These are phyloP conservation scores for Nicotiana undulata DNA, from an alignment of 257 asterid species.

Conservation along the genomic window DNA sequence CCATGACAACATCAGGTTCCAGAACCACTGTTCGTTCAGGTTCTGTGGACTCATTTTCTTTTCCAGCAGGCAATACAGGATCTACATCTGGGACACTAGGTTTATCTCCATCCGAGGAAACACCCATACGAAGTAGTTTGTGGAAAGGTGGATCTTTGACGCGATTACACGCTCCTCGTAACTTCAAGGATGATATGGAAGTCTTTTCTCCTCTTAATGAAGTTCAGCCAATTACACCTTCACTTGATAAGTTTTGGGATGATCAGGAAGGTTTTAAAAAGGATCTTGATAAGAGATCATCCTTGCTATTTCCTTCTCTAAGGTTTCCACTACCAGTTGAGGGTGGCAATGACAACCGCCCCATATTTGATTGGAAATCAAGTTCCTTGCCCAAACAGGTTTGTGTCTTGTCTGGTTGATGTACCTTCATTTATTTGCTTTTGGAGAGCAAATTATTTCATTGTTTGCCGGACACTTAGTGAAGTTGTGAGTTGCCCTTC, in stretches of 20 bases:
- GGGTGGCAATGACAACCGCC: conserved; percentile 45
- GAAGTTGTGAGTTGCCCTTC: background rate
- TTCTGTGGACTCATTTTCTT: conserved; percentile 55
- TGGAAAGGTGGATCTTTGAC: conserved; percentile 56
- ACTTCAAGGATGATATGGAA: conserved; percentile 97
- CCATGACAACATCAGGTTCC: conserved; percentile 50
- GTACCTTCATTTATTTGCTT: background rate
- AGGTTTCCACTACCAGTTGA: conserved; percentile 68
- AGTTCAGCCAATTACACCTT: conserved; percentile 89
- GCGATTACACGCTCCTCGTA: conserved; percentile 78
- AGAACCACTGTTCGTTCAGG: conserved; percentile 56
- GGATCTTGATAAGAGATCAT: conserved; percentile 48
- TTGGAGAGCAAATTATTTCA: background rate
- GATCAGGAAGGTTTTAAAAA: conserved; percentile 54
- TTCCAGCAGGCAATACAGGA: conserved; percentile 35
- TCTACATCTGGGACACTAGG: conserved; percentile 38
- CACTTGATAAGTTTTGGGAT: conserved; percentile 74
- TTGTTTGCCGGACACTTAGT: background rate
- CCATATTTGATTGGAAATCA: conserved; percentile 72
- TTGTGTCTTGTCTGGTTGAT: conserved; percentile 12
- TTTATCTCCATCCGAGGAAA: conserved; percentile 49
- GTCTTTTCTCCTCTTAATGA: conserved; percentile 95
- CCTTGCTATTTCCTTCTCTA: conserved; percentile 54
- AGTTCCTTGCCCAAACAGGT: conserved; percentile 63
- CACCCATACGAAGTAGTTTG: conserved; percentile 61